Percentiles rank a stretch among this genome's conserved stretches.
phyloP scores from a whole-genome alignment of 257 asterid genomes.

The Jacaranda copaia region DNA sequence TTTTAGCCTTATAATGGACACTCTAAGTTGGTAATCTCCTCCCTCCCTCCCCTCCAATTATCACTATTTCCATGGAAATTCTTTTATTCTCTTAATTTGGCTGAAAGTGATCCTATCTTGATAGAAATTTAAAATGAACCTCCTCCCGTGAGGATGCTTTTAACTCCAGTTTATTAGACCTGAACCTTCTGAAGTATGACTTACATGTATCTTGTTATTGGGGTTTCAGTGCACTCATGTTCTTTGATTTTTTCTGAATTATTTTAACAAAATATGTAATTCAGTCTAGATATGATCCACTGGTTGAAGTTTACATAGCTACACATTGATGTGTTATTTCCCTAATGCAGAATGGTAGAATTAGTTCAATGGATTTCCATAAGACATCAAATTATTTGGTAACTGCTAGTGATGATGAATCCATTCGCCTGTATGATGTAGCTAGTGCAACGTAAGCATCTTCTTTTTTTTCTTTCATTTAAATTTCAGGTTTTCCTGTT shows the following conservation, averaged over 20 bases:
- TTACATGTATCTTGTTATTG: conserved; percentile 11
- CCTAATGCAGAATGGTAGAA: conserved; percentile 83
- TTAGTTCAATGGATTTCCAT: conserved; percentile 98
- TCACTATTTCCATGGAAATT: neutral
- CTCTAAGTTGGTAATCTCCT: too few species aligned
- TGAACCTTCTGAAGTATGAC: conserved; percentile 22
- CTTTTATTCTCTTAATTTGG: neutral
- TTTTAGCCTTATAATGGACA: too few species aligned
- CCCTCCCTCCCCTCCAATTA: too few species aligned
- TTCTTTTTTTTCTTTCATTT: conserved; percentile 18
- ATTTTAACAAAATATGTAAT: neutral
- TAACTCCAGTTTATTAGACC: neutral
- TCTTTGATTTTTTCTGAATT: neutral
- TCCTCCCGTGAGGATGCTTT: conserved; percentile 4
- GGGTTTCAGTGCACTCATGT: conserved; percentile 15
- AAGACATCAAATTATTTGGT: conserved; percentile 83
- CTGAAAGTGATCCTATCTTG: neutral
- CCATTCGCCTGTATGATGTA: conserved; percentile 90
- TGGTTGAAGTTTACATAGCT: conserved; percentile 21
- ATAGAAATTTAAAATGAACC: neutral
- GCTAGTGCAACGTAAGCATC: conserved; percentile 82
- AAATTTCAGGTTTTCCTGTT: conserved; percentile 3
- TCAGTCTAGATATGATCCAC: conserved; percentile 8
- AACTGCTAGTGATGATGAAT: conserved; percentile 97
- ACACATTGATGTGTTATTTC: conserved; percentile 35